Evolutionary conservation across 129 eudicot genomes (phyloP), one percentile per base, ranked within the genome.

Genomic region (Sambucus nigra): DNA sequence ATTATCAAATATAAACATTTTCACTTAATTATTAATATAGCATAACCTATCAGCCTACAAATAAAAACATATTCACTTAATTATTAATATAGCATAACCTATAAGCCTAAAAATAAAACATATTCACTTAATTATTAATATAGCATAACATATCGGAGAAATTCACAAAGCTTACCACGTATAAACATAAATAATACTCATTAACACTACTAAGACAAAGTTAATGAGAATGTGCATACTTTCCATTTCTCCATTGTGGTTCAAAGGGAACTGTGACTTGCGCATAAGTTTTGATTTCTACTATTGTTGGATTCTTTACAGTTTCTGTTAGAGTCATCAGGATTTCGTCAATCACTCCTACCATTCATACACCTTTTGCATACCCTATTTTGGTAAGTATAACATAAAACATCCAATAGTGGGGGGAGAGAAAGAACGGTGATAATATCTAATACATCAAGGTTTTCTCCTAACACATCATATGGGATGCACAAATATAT

Each of bases 241-340:
- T 80, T 72, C 78, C 97, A 19, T 88, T 88, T 75, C 97, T 80
- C 29, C 53, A 65, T 39, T 88, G 97, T 12, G 97, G 78, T 70
- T 88, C 87, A 18, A 74, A 58, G 51, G 97, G 97, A 59, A 81
- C 80, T 28, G 51, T 69, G 48, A 73, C 63, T 56, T 40, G 76
- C 21, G 68, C 63, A 24, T 94, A 87, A 32, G 97, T 84, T 78
- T 84, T 88, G 57, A 88, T 88, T 64, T 88, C 97, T 42, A 84
- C 88, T 45, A 88, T 64, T 20, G 66, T 78, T 45, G 86, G 74
- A 51, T 48, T 66, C 68, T 71, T 51, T 27, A 51, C 64, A 25
- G 53, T 53, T 23, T 64, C 78, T 16, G 59, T 50, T 17, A 33
- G 57, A 6, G 80, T 68, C 87, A 80, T 73, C 40, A 80, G 72